A percentile compares a stretch with the other conserved stretches of the same genome.
Conservation (phyloP, 2,329 filamentous ascomycete species). For the Whalleya microplaca region DNA sequence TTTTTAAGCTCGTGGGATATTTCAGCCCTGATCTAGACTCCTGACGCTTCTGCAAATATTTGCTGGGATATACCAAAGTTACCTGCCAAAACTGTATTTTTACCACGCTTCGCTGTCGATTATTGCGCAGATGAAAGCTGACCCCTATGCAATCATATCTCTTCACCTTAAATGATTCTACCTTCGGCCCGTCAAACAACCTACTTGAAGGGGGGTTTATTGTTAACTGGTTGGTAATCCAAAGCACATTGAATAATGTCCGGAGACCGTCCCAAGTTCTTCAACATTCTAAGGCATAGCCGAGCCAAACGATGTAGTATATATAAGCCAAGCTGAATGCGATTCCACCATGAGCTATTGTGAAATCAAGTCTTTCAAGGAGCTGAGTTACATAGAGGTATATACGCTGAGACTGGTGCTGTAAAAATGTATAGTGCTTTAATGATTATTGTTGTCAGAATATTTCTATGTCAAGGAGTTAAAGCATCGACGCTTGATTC, state of each 20-base stretch:
- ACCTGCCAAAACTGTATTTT: neutral
- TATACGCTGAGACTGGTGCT: neutral
- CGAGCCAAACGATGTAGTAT: slow-evolving; percentile 7
- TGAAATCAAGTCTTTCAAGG: neutral
- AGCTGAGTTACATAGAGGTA: neutral
- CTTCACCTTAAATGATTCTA: neutral
- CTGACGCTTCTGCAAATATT: neutral
- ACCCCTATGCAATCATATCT: neutral
- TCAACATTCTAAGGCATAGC: neutral
- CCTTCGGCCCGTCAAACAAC: slow-evolving; percentile 1
- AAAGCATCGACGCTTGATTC: slow-evolving; percentile 8
- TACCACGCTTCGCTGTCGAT: neutral
- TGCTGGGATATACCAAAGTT: neutral
- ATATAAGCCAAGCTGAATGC: slow-evolving; percentile 12
- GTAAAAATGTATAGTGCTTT: neutral
- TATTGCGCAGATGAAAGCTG: neutral
- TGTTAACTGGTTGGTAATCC: slow-evolving; percentile 6
- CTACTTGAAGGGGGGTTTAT: neutral
- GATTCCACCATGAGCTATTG: neutral
- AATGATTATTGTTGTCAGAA: slow-evolving; percentile 1
- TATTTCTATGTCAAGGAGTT: slow-evolving; percentile 3
- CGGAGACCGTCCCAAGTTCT: neutral
- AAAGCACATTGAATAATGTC: neutral
- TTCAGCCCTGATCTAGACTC: neutral
- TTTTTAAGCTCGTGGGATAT: neutral